Conservation (phyloP, 1,139 yeast species). For the Spathaspora sp. region DNA sequence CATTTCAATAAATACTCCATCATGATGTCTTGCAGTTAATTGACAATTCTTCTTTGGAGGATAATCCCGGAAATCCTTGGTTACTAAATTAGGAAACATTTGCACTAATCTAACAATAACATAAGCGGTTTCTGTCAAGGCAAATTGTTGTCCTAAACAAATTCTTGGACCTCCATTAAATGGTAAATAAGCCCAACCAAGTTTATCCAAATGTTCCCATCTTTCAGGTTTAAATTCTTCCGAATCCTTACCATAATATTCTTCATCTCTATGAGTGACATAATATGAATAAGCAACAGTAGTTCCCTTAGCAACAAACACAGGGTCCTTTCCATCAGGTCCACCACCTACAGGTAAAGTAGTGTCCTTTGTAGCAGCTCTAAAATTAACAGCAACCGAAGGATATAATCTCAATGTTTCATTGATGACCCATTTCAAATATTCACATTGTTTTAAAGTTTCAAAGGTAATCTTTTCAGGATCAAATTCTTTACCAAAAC, state of each 20-base stretch:
- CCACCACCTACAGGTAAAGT: constrained; percentile 56
- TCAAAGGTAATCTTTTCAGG: constrained; percentile 44
- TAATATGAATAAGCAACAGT: constrained; percentile 44
- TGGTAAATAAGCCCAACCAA: constrained; percentile 56
- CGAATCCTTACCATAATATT: constrained; percentile 51
- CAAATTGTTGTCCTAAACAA: constrained; percentile 62
- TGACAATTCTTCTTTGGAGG: constrained; percentile 34
- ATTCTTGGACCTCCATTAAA: constrained; percentile 66
- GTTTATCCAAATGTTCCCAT: constrained; percentile 39
- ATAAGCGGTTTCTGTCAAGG: constrained; percentile 57
- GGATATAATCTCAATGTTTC: constrained; percentile 57
- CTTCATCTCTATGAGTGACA: constrained; percentile 44
- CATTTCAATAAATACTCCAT: constrained; percentile 24
- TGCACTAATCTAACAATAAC: constrained; percentile 46
- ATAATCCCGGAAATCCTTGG: constrained; percentile 23
- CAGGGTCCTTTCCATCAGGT: constrained; percentile 38
- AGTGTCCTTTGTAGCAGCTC: constrained; percentile 42
- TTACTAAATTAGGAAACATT: constrained; percentile 31
- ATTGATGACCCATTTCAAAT: constrained; percentile 46
- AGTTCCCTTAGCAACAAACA: constrained; percentile 48
- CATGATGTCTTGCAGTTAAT: constrained; percentile 28
- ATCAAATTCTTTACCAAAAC: constrained; percentile 34
- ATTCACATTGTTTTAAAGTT: constrained; percentile 47
- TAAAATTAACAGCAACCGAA: constrained; percentile 52
- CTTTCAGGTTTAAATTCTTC: constrained; percentile 50